Conservation (phyloP, 345 rosid species). For the Syzygium jambos region DNA sequence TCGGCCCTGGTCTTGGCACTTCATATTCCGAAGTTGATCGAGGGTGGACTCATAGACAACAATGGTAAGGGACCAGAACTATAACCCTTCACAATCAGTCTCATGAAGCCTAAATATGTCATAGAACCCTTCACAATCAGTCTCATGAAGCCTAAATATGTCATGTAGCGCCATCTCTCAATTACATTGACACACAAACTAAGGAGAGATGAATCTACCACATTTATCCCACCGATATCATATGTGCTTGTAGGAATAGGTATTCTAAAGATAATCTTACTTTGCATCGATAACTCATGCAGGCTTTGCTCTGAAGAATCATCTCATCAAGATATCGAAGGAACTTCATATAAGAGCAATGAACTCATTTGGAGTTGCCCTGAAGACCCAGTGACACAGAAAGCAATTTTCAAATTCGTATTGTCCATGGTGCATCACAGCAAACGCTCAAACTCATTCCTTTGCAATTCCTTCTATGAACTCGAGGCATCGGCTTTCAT, state of each 20-base stretch:
- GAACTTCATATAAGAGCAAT: neutral
- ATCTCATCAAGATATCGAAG: neutral
- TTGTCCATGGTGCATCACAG: neutral
- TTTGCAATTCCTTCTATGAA: constrained; percentile 2
- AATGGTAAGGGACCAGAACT: constrained; percentile 1
- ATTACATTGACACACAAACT: neutral
- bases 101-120: neutral
- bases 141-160: neutral
- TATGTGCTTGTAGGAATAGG: neutral
- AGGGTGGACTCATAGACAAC: constrained; percentile 11
- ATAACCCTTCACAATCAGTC: neutral
- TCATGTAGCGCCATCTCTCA: neutral
- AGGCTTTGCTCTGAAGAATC: neutral
- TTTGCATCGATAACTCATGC: neutral
- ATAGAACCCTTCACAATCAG: neutral
- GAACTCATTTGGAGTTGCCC: neutral
- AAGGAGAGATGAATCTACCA: neutral
- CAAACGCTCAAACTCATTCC: neutral
- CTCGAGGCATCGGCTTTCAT: neutral
- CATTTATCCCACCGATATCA: neutral
- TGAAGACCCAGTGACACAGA: neutral
- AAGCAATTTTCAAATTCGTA: neutral
- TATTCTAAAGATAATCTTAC: neutral
- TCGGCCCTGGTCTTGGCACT: constrained; percentile 7
- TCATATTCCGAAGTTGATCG: constrained; percentile 5